Evolutionary conservation across 495 filamentous ascomycete species (phyloP), one percentile per base, ranked within the genome.

Genomic region (Hyaloscypha hepaticicola): DNA sequence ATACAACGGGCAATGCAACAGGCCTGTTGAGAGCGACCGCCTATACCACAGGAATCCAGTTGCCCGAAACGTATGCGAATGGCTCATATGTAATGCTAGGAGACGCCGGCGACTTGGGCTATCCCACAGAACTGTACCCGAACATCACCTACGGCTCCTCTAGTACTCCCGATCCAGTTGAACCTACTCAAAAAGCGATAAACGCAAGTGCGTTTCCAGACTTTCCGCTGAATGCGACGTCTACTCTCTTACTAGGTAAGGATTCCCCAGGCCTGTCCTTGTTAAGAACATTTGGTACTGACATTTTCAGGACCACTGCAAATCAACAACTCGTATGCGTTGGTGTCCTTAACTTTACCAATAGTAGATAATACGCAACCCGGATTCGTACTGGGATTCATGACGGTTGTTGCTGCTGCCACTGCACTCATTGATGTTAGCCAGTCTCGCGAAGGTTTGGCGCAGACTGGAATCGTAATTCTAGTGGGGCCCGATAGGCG

Each of bases 321-420:
- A 25, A 72, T 93, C 61, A 94, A 96, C 71, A 34, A 62, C 41
- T 59, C 64, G 0, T 69, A 63, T 55, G 72, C 78, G 19, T 83
- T 96, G n/a, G 65, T 93, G n/a, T 96, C 91, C 26, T 73, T 96
- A 61, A 93, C 91, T 2, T 69, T 91, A 22, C 89, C 91, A 0
- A 84, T 96, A 29, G 79, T 90, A 60, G 85, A 87, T 62, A 87
- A 87, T 66, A 79, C 79, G 2, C 83, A 80, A 11, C 61, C 69
- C 48, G 74, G 74, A 19, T 83, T 87, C 60, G 83, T 90, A 4
- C 81, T 96, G 14, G 91, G 89, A 3, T 96, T 86, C 75, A 82
- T 92, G 77, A 93, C 90, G 2, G 72, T 90, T 2, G 77, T 94
- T 29, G 80, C 87, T n/a, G 85, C 86, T 58, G 87, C 86, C 0